These are phyloP conservation scores for Zalaria obscura DNA, from an alignment of 2,329 filamentous ascomycete genomes.

Conservation along the genomic window DNA sequence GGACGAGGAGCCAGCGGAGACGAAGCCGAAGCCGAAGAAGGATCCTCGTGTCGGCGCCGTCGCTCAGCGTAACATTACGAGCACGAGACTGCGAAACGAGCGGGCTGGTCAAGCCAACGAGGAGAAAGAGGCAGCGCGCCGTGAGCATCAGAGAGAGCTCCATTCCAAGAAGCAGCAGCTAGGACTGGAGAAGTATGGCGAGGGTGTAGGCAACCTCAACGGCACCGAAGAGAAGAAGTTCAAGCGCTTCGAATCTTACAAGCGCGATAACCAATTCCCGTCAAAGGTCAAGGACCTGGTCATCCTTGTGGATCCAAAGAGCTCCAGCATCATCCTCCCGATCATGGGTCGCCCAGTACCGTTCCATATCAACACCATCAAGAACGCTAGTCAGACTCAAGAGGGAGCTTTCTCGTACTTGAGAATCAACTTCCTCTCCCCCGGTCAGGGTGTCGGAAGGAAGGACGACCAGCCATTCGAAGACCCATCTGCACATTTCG, in stretches of 20 bases:
- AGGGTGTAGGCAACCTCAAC: slow-evolving; percentile 71
- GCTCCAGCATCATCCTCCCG: slow-evolving; percentile 76
- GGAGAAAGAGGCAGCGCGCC: slow-evolving; percentile 72
- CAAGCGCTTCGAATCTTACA: slow-evolving; percentile 98
- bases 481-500: slow-evolving; percentile 88
- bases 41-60: slow-evolving; percentile 72
- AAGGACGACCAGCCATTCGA: slow-evolving; percentile 96
- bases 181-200: slow-evolving; percentile 71
- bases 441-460: slow-evolving; percentile 88
- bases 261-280: slow-evolving; percentile 90
- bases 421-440: slow-evolving; percentile 92
- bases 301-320: slow-evolving; percentile 84
- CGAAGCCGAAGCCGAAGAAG: slow-evolving; percentile 79
- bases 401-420: slow-evolving; percentile 90
- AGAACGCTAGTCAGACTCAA: slow-evolving; percentile 95
- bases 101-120: slow-evolving; percentile 79
- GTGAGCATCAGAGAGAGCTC: slow-evolving; percentile 84
- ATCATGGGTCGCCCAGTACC: slow-evolving; percentile 96
- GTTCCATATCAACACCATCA: slow-evolving; percentile 97
- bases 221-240: slow-evolving; percentile 95
- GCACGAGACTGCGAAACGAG: slow-evolving; percentile 82
- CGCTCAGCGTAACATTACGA: slow-evolving; percentile 88
- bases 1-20: slow-evolving; percentile 68
- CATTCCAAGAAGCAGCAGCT: slow-evolving; percentile 80
- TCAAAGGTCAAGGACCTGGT: slow-evolving; percentile 68